Evolutionary conservation across 2,329 filamentous ascomycete species (phyloP), one percentile per base, ranked within the genome.

Genomic region (Epichloe gansuensis): DNA sequence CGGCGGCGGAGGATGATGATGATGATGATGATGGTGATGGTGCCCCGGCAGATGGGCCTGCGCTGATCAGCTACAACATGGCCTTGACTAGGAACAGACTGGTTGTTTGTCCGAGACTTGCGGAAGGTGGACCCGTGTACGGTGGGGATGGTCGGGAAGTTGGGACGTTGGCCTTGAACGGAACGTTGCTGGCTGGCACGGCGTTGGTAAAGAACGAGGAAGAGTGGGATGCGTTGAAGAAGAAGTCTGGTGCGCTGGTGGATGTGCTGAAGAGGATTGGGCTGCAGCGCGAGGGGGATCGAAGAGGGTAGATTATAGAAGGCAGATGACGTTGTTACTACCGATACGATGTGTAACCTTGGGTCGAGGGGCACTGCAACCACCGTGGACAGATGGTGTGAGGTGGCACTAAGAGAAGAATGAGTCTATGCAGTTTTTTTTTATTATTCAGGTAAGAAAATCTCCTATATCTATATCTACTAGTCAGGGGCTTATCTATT

Each of bases 111-210:
- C 81, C 81, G 1, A 69, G 81, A 2, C 57, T 71, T 2, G 69
- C 73, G 0, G 80, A 83, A 59, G 79, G 80, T 0, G 62, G 63
- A 1, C 57, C 60, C 17, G 58, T 68, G 2, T 55, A 64, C 4
- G 57, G 34, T 13, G 53, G 64, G 47, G 60, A 64, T 1, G 59
- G 66, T 1, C 56, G 63, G 8, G 61, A 69, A 2, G 58, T 72
- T 2, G 77, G 77, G 0, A 63, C 59, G 25, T 53, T 81, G 35
- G 66, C 75, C 17, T 64, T 84, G 36, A 84, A 84, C 51, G 81
- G 81, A 3, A 83, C 81, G 0, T 64, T 84, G n/a, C 62, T 84
- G 55, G 81, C 80, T 9, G 81, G 81, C 6, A 84, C 80, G 9
- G 76, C 80, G 27, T 65, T 84, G 51, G 80, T 84, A 15, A 84